phyloP scores from a whole-genome alignment of 192 early-diverging fungal genomes.

The Linnemannia exigua region DNA sequence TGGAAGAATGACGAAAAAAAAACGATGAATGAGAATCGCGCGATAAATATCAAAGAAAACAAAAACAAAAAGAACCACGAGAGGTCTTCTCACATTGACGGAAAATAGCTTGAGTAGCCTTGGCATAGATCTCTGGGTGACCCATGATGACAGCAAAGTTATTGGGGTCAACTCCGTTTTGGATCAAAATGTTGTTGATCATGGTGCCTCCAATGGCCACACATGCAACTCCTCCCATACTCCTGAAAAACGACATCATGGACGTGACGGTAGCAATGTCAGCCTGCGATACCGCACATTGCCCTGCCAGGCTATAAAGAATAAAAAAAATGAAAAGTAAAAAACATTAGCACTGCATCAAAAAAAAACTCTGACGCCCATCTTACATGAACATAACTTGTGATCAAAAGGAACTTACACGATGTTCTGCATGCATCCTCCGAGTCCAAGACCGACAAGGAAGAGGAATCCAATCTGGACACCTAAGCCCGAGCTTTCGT shows the following conservation, averaged over 20 bases:
- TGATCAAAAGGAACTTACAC: slow-evolving; percentile 60
- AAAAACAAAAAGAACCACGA: neutral
- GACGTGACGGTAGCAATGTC: slow-evolving; percentile 80
- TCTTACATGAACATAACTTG: too few relatives aligned
- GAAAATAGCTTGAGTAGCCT: slow-evolving; percentile 36
- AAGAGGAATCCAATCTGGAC: slow-evolving; percentile 76
- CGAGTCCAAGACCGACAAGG: slow-evolving; percentile 81
- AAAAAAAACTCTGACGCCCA: neutral
- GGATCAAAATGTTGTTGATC: slow-evolving; percentile 57
- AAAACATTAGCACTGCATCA: neutral
- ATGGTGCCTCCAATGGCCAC: slow-evolving; percentile 57
- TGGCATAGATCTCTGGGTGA: slow-evolving; percentile 33
- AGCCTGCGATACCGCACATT: slow-evolving; percentile 70
- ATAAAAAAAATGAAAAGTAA: neutral
- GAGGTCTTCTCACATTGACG: slow-evolving; percentile 24
- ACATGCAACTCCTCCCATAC: slow-evolving; percentile 45
- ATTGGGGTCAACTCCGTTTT: slow-evolving; percentile 39
- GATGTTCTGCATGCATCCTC: slow-evolving; percentile 77
- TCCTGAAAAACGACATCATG: slow-evolving; percentile 72
- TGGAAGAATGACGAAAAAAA: neutral
- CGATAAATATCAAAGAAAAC: neutral
- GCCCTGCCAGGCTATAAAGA: slow-evolving; percentile 65
- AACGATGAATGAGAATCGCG: neutral
- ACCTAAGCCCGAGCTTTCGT: slow-evolving; percentile 57
- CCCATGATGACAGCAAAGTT: slow-evolving; percentile 11